Percentiles rank a stretch among this genome's conserved stretches.
Evolutionary conservation across 2,329 filamentous ascomycete species (phyloP).

Genomic region (Colletotrichum spinosum): DNA sequence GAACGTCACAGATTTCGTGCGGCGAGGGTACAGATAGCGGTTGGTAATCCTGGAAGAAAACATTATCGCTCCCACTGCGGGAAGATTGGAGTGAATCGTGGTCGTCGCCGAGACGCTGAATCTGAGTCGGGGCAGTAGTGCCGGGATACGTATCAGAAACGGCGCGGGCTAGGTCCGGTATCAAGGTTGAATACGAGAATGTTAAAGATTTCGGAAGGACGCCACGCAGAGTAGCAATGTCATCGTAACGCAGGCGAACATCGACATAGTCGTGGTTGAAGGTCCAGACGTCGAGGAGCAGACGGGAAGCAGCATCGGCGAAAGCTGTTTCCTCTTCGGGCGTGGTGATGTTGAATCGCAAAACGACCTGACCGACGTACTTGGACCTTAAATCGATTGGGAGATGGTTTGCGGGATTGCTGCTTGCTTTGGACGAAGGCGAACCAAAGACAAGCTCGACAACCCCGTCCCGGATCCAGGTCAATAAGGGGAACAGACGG

Average conservation of each 20-base stretch:
- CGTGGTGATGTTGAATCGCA: slow-evolving; percentile 85
- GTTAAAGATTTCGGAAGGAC: slow-evolving; percentile 82
- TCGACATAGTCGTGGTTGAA: slow-evolving; percentile 86
- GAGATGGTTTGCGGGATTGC: slow-evolving; percentile 43
- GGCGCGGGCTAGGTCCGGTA: slow-evolving; percentile 82
- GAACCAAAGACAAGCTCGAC: slow-evolving; percentile 64
- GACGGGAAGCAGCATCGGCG: slow-evolving; percentile 76
- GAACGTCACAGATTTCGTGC: background rate
- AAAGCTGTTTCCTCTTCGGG: slow-evolving; percentile 76
- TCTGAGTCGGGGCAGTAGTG: slow-evolving; percentile 42
- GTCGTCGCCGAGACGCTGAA: slow-evolving; percentile 40
- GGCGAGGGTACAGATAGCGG: slow-evolving; percentile 71
- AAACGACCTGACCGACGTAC: slow-evolving; percentile 86
- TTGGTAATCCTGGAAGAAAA: slow-evolving; percentile 95
- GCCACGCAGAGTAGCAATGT: slow-evolving; percentile 81
- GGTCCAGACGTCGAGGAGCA: slow-evolving; percentile 93
- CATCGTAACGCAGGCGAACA: slow-evolving; percentile 80
- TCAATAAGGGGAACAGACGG: slow-evolving; percentile 59
- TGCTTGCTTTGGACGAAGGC: slow-evolving; percentile 49
- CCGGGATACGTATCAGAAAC: slow-evolving; percentile 82
- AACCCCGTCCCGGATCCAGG: slow-evolving; percentile 61
- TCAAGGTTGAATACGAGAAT: slow-evolving; percentile 77
- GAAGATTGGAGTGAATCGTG: slow-evolving; percentile 45
- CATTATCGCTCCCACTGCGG: slow-evolving; percentile 66
- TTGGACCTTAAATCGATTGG: slow-evolving; percentile 61